Conservation (phyloP, 2,329 filamentous ascomycete genomes). For the Penicillium sp. region DNA sequence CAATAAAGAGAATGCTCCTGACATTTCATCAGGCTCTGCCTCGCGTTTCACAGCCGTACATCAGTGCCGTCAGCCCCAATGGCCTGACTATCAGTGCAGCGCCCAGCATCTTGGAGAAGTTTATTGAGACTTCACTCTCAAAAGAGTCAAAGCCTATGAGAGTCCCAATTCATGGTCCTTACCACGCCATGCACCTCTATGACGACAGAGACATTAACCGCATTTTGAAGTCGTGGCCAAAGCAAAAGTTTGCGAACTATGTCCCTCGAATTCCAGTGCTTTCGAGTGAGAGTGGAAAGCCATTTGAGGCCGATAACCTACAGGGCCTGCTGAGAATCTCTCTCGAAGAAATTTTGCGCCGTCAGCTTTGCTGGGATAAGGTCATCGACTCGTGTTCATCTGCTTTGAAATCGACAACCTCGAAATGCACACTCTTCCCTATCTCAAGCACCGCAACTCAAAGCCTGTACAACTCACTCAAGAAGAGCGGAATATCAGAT, state of each 20-base stretch:
- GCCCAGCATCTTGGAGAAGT: slow-evolving; percentile 53
- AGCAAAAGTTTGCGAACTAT: slow-evolving; percentile 29
- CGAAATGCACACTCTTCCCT: slow-evolving; percentile 30
- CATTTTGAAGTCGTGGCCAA: slow-evolving; percentile 47
- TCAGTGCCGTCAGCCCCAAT: slow-evolving; percentile 61
- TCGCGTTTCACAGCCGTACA: slow-evolving; percentile 55
- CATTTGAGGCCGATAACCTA: slow-evolving; percentile 31
- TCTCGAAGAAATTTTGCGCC: slow-evolving; percentile 41
- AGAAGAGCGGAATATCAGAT: slow-evolving; percentile 29
- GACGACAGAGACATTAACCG: slow-evolving; percentile 52
- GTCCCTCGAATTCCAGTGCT: slow-evolving; percentile 38
- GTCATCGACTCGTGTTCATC: slow-evolving; percentile 37
- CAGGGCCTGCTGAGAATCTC: slow-evolving; percentile 35
- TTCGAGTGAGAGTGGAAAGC: slow-evolving; percentile 41
- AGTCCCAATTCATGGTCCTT: slow-evolving; percentile 60
- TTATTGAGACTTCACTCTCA: slow-evolving; percentile 54
- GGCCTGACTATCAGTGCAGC: slow-evolving; percentile 62
- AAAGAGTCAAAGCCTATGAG: slow-evolving; percentile 53
- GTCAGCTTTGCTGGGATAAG: slow-evolving; percentile 45
- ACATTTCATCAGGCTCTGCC: slow-evolving; percentile 43
- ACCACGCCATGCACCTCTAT: slow-evolving; percentile 61
- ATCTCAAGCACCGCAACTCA: slow-evolving; percentile 36
- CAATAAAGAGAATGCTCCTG: slow-evolving; percentile 1
- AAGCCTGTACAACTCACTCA: slow-evolving; percentile 34
- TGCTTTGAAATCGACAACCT: slow-evolving; percentile 17